A percentile compares a stretch with the other conserved stretches of the same genome.
These are phyloP conservation scores for Salvia splendens DNA, from an alignment of 257 asterid species.

Conservation along the genomic window DNA sequence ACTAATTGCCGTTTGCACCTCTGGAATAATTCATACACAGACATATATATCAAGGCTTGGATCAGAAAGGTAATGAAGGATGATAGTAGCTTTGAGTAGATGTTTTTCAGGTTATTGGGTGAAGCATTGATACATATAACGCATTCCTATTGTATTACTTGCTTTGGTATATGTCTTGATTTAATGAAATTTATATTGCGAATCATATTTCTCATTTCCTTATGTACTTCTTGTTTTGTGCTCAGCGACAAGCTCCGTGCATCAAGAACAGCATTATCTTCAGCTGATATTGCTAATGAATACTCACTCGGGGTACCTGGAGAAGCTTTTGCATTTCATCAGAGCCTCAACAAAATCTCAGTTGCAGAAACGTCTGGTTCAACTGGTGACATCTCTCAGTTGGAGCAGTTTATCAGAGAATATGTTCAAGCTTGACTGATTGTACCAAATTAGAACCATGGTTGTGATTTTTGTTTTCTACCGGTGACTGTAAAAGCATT, in stretches of 20 bases:
- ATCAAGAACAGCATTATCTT: constrained; percentile 80
- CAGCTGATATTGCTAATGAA: constrained; percentile 75
- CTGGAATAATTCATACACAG: neutral
- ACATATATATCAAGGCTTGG: no score
- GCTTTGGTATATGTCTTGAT: neutral
- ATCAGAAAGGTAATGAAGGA: no score
- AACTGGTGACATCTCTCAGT: constrained; percentile 58
- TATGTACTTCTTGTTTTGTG: constrained; percentile 41
- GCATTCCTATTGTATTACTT: neutral
- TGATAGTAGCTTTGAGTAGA: no score
- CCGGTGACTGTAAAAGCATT: neutral
- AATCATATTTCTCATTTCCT: constrained; percentile 2
- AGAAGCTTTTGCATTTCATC: constrained; percentile 73
- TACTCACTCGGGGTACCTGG: constrained; percentile 75
- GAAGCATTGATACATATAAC: neutral
- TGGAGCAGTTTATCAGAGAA: constrained; percentile 74
- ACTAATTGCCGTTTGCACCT: neutral
- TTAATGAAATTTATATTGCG: neutral
- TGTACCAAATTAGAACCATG: neutral
- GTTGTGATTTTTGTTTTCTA: neutral
- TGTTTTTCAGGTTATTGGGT: neutral
- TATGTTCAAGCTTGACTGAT: constrained; percentile 43
- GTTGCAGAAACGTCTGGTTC: constrained; percentile 72
- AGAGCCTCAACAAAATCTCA: constrained; percentile 62
- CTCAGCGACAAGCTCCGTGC: constrained; percentile 86